Conservation (phyloP, 2,329 filamentous ascomycete species). For the Phoma sp. region DNA sequence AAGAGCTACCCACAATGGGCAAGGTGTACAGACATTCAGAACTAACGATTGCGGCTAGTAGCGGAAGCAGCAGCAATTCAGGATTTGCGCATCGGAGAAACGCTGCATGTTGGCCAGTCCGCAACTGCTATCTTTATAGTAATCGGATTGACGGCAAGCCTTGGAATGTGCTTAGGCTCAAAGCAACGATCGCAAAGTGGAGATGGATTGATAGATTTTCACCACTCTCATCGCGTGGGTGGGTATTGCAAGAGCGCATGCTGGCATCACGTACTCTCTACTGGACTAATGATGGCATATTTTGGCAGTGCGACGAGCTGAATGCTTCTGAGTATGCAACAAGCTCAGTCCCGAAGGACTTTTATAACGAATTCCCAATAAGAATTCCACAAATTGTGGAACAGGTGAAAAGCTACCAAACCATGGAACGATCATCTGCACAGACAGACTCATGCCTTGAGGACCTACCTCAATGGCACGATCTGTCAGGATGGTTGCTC, state of each 20-base stretch:
- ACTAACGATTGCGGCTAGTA: conserved; percentile 4
- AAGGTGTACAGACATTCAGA: not conserved
- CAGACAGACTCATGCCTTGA: not conserved
- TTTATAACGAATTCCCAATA: no score
- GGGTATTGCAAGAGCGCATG: conserved; percentile 5
- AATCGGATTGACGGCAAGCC: not conserved
- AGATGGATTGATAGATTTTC: not conserved
- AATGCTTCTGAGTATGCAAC: not conserved
- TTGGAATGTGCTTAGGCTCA: not conserved
- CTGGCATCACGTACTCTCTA: not conserved
- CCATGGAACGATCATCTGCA: not conserved
- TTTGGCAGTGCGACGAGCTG: not conserved
- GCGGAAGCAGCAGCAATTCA: not conserved
- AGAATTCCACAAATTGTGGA: no score
- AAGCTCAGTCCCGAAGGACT: no score
- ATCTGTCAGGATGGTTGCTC: not conserved
- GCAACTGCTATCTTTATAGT: not conserved
- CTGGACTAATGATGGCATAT: not conserved
- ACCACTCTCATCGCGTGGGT: not conserved
- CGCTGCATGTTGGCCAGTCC: not conserved
- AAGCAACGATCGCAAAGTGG: not conserved
- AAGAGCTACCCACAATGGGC: not conserved
- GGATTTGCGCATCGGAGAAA: not conserved
- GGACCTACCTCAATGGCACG: not conserved
- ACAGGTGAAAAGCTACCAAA: no score